Percentiles rank a stretch among this genome's conserved stretches.
Conservation (phyloP, 345 rosid genomes). For the Laguncularia racemosa region DNA sequence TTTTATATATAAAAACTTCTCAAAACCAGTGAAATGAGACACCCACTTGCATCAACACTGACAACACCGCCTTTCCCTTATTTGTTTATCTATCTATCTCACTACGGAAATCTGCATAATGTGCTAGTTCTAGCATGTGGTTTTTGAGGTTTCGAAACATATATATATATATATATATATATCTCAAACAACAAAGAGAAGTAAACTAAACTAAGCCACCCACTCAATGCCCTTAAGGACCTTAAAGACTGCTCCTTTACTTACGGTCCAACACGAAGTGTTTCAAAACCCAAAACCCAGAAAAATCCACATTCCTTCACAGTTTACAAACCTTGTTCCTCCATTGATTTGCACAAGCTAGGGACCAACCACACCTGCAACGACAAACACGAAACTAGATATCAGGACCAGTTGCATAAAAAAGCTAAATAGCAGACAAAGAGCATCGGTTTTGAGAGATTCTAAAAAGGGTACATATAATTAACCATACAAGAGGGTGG, state of each 20-base stretch:
- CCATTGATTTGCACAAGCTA: conserved; percentile 1
- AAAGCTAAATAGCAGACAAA: conserved; percentile 4
- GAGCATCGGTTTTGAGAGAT: conserved; percentile 10
- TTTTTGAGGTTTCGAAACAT: conserved; percentile 1
- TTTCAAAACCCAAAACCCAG: conserved; percentile 8
- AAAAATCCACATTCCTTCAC: conserved; percentile 3
- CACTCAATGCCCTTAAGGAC: not conserved
- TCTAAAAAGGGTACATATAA: conserved; percentile 5
- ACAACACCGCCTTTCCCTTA: conserved; percentile 9
- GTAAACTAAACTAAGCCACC: not conserved
- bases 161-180: not conserved
- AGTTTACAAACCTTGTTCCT: not conserved
- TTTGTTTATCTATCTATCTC: conserved; percentile 8
- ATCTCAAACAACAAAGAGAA: not conserved
- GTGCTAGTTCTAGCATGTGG: too few relatives aligned
- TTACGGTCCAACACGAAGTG: not conserved
- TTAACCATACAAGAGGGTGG: conserved; percentile 2
- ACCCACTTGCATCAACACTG: conserved; percentile 18
- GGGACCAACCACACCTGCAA: conserved; percentile 13
- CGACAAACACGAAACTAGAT: conserved; percentile 4
- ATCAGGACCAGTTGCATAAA: not conserved
- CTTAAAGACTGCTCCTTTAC: not conserved
- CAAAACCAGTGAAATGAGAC: conserved; percentile 5
- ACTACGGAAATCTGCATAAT: not conserved
- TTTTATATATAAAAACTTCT: conserved; percentile 6